Conservation (phyloP, 441 rosid species). For the Manihot esculenta region DNA sequence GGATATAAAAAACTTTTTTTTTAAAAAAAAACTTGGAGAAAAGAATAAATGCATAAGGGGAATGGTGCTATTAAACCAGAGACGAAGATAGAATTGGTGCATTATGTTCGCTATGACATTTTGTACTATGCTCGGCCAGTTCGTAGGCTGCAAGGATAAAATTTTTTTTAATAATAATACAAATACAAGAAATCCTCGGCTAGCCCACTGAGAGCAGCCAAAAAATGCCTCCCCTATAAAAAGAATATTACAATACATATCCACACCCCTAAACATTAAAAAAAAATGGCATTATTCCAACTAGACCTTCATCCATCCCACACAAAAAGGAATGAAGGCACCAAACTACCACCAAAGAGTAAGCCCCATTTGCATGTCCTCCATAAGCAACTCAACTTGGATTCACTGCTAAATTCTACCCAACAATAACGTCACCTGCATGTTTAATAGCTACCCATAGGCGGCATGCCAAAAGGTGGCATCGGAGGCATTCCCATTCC, state of each 20-base stretch:
- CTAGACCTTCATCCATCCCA: conserved; percentile 27
- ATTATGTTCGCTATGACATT: conserved; percentile 14
- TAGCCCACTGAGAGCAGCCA: conserved; percentile 34
- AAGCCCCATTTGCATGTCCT: too few species aligned
- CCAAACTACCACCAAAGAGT: conserved; percentile 23
- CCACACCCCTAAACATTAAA: conserved; percentile 30
- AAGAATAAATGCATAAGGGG: not conserved
- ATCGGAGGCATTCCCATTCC: conserved; percentile 94
- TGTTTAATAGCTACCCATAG: conserved; percentile 84
- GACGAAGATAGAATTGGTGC: conserved; percentile 7
- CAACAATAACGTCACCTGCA: conserved; percentile 9
- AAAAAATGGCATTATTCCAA: conserved; percentile 32
- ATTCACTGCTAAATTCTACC: conserved; percentile 28
- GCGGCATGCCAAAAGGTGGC: conserved; percentile 96
- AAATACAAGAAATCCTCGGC: conserved; percentile 41
- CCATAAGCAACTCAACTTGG: conserved; percentile 9
- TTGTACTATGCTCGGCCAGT: conserved; percentile 24
- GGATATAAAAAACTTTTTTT: too few species aligned
- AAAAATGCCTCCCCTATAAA: conserved; percentile 38
- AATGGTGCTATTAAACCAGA: not conserved
- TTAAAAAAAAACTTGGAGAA: too few species aligned
- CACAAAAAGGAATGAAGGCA: conserved; percentile 21
- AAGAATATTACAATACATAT: conserved; percentile 52
- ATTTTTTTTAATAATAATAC: conserved; percentile 27
- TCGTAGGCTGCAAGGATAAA: conserved; percentile 21